phyloP scores from a whole-genome alignment of 768 basidiomycete species.

The Amanita polypyramis region DNA sequence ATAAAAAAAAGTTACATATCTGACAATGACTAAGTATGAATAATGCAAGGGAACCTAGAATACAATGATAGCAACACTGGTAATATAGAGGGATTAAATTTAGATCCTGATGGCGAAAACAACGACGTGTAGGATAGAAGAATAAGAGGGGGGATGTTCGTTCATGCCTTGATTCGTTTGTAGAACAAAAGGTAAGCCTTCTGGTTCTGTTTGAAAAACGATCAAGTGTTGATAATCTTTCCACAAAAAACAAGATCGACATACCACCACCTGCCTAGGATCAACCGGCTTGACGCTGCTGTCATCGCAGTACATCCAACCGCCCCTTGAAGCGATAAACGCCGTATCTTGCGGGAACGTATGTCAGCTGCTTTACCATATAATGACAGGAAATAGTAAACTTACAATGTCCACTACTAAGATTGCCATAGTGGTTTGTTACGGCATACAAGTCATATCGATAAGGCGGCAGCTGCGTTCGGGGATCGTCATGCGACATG shows the following conservation, averaged over 20 bases:
- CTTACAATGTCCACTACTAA: slow-evolving; percentile 95
- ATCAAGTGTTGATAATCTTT: slow-evolving; percentile 2
- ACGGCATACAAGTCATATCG: slow-evolving; percentile 92
- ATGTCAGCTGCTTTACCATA: not conserved
- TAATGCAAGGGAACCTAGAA: slow-evolving; percentile 6
- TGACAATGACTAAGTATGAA: slow-evolving; percentile 5
- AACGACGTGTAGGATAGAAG: slow-evolving; percentile 9
- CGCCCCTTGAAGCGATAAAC: slow-evolving; percentile 74
- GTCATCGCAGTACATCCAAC: slow-evolving; percentile 94
- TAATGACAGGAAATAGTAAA: slow-evolving; percentile 10
- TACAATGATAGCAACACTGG: slow-evolving; percentile 7
- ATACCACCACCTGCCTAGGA: slow-evolving; percentile 73
- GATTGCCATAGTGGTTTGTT: slow-evolving; percentile 90
- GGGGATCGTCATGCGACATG: slow-evolving; percentile 55
- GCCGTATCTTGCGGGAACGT: slow-evolving; percentile 64
- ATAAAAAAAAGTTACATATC: slow-evolving; percentile 2
- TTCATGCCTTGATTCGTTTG: slow-evolving; percentile 46
- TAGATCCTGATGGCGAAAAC: slow-evolving; percentile 12
- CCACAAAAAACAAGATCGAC: slow-evolving; percentile 15
- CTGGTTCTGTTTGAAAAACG: slow-evolving; percentile 26
- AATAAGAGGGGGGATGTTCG: slow-evolving; percentile 20
- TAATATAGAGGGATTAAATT: slow-evolving; percentile 9
- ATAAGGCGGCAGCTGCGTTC: slow-evolving; percentile 80
- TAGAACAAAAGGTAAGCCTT: slow-evolving; percentile 82
- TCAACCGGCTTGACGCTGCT: slow-evolving; percentile 71